Evolutionary conservation across 176 grass and related monocot species (phyloP), one percentile per base, ranked within the genome.

Genomic region (Oryza nivara): DNA sequence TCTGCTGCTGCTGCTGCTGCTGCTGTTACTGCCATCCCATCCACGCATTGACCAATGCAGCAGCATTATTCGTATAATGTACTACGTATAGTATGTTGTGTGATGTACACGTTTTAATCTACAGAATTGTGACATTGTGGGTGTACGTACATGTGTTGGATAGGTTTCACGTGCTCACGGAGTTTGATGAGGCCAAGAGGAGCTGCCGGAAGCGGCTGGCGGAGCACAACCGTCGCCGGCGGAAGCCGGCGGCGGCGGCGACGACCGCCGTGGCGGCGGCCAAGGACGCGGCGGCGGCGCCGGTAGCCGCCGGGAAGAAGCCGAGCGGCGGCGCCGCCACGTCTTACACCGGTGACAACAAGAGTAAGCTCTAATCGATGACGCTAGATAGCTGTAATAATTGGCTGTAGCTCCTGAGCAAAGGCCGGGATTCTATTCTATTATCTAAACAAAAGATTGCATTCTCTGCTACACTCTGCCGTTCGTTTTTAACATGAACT

Each of bases 151-250:
- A 19, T 63, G 58, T 63, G 58, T 63, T 4, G 20, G 7, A 2
- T 63, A 94, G 92, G 90, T 94, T 94, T 23, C 92, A 94, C 75
- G 92, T 86, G 74, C 87, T 94, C 3, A 73, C 88, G 0, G 92
- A 94, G 85, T 94, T 94, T 12, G 92, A 94, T 68, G 90, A 94
- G 79, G 82, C 85, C 47, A 94, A 94, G 67, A 86, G 92, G 65
- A 94, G 87, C 90, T 94, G 92, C 85, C 51, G 90, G 85, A 92
- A 90, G 88, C 87, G 92, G 70, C 88, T 90, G 13, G 90, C 92
- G 3, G 92, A 94, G 89, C 87, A 94, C 92, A 94, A 94, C 90
- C 90, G 92, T 69, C 90, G 92, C 78, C 80, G 92, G 79, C 79
- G 92, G 87, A 94, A 92, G 92, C 92, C 90, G 43, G 64, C 80